Conservation (phyloP, 2,329 filamentous ascomycete species). For the Neofusicoccum sp. region DNA sequence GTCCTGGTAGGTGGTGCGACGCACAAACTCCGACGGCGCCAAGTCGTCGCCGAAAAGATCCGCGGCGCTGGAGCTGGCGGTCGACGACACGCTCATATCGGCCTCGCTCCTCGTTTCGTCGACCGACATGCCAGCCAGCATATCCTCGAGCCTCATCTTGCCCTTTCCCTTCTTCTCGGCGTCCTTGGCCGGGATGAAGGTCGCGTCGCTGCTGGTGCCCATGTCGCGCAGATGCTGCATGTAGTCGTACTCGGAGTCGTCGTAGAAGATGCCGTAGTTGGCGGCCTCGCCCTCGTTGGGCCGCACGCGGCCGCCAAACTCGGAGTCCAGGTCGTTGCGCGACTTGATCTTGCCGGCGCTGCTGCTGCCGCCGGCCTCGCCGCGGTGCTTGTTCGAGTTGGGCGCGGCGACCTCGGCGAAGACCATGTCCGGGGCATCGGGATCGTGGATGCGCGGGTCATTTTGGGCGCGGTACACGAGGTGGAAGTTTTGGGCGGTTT, state of each 20-base stretch:
- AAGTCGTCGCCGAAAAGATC: conserved; percentile 73
- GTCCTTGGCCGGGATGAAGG: conserved; percentile 74
- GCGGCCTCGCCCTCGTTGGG: conserved; percentile 96
- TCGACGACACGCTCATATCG: conserved; percentile 46
- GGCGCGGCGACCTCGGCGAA: conserved; percentile 67
- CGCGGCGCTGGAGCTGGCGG: conserved; percentile 35
- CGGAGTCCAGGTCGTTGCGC: conserved; percentile 74
- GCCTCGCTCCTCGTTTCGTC: conserved; percentile 48
- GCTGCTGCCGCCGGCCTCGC: conserved; percentile 24
- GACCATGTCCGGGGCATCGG: conserved; percentile 84
- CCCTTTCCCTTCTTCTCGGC: conserved; percentile 67
- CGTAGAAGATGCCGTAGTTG: conserved; percentile 89
- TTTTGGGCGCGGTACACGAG: conserved; percentile 96
- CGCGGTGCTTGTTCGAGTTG: conserved; percentile 26
- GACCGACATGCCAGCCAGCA: conserved; percentile 58
- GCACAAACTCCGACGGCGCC: conserved; percentile 77
- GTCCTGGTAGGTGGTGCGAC: conserved; percentile 79
- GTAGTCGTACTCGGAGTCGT: conserved; percentile 96
- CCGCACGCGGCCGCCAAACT: conserved; percentile 70
- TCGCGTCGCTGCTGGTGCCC: conserved; percentile 63
- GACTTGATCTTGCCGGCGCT: conserved; percentile 59
- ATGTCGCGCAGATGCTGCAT: conserved; percentile 98
- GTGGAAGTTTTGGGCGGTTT: conserved; percentile 87
- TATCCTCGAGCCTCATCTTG: conserved; percentile 81
- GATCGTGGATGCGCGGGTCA: conserved; percentile 95